Conservation (phyloP, 2,329 filamentous ascomycete genomes). For the Microsporum audouinii region DNA sequence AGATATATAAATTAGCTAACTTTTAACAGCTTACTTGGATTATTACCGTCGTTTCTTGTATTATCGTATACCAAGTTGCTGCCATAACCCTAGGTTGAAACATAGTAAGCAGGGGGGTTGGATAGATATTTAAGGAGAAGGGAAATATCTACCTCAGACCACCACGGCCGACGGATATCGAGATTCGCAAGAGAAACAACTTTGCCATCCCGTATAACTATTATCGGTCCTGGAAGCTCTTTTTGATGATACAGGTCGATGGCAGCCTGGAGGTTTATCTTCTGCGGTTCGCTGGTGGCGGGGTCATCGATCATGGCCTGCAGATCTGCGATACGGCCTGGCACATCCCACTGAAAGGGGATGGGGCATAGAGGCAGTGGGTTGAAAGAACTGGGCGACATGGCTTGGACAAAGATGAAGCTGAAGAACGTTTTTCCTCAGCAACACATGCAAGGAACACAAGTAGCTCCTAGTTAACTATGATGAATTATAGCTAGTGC, state of each 20-base stretch:
- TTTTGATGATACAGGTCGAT: constrained; percentile 10
- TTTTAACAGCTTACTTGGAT: too few relatives aligned
- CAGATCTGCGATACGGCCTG: too few relatives aligned
- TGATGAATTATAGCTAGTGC: too few relatives aligned
- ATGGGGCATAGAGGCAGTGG: constrained; percentile 9
- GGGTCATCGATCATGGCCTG: constrained; percentile 11
- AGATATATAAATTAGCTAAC: too few relatives aligned
- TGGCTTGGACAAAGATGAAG: constrained; percentile 2
- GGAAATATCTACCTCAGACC: constrained; percentile 5
- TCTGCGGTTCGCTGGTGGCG: constrained; percentile 9
- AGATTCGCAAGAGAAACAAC: constrained; percentile 7
- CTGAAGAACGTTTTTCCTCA: too few relatives aligned
- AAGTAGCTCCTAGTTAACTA: too few relatives aligned
- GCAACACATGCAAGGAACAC: too few relatives aligned
- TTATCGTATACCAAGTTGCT: too few relatives aligned
- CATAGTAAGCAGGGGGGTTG: too few relatives aligned
- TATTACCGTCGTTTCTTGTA: too few relatives aligned
- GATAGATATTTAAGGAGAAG: neutral
- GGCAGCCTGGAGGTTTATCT: constrained; percentile 10
- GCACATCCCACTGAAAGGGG: constrained; percentile 10
- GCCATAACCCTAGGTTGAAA: too few relatives aligned
- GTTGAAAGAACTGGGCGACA: constrained; percentile 7
- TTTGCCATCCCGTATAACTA: constrained; percentile 10
- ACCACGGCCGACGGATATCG: constrained; percentile 9
- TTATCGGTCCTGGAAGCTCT: constrained; percentile 9